Conservation (phyloP, 768 basidiomycete genomes). For the Hypholoma fasciculare region DNA sequence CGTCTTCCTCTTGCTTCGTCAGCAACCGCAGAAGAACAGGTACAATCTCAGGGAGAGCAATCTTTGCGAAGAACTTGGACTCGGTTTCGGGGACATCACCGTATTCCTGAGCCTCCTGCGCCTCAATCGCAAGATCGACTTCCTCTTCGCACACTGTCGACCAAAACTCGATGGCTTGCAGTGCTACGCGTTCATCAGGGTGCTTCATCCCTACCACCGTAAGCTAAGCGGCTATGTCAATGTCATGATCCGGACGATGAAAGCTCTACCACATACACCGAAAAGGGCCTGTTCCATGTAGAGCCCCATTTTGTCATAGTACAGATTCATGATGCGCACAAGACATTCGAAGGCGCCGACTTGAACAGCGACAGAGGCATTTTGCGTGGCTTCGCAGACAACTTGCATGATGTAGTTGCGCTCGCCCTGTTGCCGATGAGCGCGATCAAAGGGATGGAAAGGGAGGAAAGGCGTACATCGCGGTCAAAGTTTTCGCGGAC, state of each 20-base stretch:
- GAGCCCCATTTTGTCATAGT: conserved; percentile 98
- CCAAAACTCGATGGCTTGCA: conserved; percentile 99
- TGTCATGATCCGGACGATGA: neutral
- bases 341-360: conserved; percentile 96
- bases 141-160: conserved; percentile 99
- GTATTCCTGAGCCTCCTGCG: conserved; percentile 90
- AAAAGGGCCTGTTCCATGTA: conserved; percentile 99
- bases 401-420: conserved; percentile 99
- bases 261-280: conserved; percentile 61
- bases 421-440: conserved; percentile 70
- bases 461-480: conserved; percentile 60
- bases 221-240: conserved; percentile 49
- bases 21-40: conserved; percentile 89
- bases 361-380: conserved; percentile 74
- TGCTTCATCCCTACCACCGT: conserved; percentile 99
- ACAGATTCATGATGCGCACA: conserved; percentile 94
- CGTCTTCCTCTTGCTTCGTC: conserved; percentile 93
- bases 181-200: conserved; percentile 83
- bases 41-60: conserved; percentile 91
- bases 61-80: conserved; percentile 90
- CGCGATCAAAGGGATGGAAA: conserved; percentile 7
- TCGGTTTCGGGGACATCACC: conserved; percentile 85
- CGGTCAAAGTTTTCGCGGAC: conserved; percentile 97
- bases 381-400: conserved; percentile 97
- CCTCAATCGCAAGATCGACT: conserved; percentile 87